phyloP scores from a whole-genome alignment of 495 filamentous ascomycete species.

The Daldinia bambusicola region DNA sequence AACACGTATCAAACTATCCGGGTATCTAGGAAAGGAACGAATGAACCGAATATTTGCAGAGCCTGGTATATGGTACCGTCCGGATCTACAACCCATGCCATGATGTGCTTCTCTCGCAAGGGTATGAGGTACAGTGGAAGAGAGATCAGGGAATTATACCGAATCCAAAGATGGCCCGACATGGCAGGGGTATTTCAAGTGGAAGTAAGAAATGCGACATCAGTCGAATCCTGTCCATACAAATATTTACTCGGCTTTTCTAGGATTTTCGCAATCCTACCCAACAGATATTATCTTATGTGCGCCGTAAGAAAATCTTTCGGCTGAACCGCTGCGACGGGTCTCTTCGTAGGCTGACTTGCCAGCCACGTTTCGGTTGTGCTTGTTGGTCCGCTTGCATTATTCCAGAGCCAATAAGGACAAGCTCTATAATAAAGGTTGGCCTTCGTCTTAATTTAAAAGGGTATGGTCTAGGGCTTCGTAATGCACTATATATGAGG shows the following conservation, averaged over 20 bases:
- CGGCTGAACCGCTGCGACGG: conserved; percentile 19
- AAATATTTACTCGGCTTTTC: not conserved
- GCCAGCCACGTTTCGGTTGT: conserved; percentile 33
- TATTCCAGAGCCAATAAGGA: conserved; percentile 31
- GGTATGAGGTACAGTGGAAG: conserved; percentile 10
- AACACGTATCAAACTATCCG: not conserved
- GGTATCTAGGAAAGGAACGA: not conserved
- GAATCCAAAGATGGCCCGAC: not conserved
- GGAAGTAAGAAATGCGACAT: conserved; percentile 17
- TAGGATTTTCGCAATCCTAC: not conserved
- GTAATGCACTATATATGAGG: conserved; percentile 21
- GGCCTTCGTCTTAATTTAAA: conserved; percentile 29
- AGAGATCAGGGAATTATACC: not conserved
- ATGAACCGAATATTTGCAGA: conserved; percentile 11
- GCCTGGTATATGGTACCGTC: conserved; percentile 26
- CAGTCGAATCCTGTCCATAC: conserved; percentile 3
- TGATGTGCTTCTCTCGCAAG: conserved; percentile 9
- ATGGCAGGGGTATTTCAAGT: not conserved
- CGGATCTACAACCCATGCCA: conserved; percentile 18
- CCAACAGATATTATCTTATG: not conserved
- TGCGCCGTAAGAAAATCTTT: conserved; percentile 13
- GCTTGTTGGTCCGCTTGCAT: conserved; percentile 38
- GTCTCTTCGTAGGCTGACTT: conserved; percentile 19
- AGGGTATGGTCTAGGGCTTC: conserved; percentile 23
- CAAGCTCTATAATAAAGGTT: conserved; percentile 1